Evolutionary conservation across 306 rosid genomes (phyloP).

Genomic region (Gastrolobium villosum): DNA sequence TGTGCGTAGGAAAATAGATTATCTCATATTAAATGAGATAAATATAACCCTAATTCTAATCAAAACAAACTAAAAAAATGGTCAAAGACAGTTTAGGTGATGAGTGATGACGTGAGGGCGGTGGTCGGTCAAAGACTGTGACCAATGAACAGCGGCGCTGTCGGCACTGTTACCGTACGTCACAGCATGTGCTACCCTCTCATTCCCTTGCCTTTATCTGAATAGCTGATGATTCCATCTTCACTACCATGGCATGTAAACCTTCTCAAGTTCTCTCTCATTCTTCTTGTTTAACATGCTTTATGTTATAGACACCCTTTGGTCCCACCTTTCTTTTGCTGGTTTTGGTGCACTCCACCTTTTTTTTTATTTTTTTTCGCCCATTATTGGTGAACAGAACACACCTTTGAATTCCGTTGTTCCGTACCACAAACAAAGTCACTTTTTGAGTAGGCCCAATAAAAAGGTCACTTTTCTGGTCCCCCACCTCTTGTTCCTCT

Average conservation of each 20-base stretch:
- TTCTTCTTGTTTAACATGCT: background rate
- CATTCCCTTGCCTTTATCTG: background rate
- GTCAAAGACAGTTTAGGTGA: background rate
- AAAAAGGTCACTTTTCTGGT: background rate
- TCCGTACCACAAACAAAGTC: background rate
- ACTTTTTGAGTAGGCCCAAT: conserved; percentile 20
- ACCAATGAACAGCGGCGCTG: conserved; percentile 42
- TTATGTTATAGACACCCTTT: no score
- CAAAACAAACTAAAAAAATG: no score
- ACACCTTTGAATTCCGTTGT: background rate
- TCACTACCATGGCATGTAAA: background rate
- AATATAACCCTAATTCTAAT: no score
- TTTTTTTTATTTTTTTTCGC: no score
- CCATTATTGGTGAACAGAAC: background rate
- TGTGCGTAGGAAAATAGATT: no score
- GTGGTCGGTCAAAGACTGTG: conserved; percentile 26
- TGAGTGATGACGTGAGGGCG: background rate
- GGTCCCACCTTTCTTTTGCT: background rate
- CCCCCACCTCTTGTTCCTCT: background rate
- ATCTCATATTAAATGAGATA: no score
- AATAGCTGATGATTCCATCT: background rate
- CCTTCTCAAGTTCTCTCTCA: background rate
- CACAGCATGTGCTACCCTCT: conserved; percentile 41
- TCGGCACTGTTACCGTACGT: conserved; percentile 54
- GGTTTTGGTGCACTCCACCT: background rate